A percentile compares a stretch with the other conserved stretches of the same genome.
These are phyloP conservation scores for Pisolithus microcarpus DNA, from an alignment of 768 basidiomycete species.

Conservation along the genomic window DNA sequence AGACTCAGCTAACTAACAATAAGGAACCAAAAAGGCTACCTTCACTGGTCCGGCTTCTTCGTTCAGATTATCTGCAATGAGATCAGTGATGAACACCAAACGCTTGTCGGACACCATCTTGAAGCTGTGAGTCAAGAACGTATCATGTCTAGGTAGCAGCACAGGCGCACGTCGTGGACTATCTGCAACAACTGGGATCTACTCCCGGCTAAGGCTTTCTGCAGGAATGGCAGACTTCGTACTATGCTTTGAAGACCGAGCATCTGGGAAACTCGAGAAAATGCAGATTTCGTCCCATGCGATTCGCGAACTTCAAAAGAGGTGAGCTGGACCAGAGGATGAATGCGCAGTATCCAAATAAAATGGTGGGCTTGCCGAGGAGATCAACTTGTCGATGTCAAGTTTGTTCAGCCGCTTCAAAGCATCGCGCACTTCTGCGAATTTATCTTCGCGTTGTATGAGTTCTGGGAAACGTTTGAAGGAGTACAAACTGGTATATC, in stretches of 20 bases:
- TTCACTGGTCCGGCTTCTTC: slow-evolving; percentile 58
- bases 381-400: slow-evolving; percentile 85
- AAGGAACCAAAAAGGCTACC: slow-evolving; percentile 30
- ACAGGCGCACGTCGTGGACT: slow-evolving; percentile 46
- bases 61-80: slow-evolving; percentile 61
- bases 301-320: slow-evolving; percentile 52
- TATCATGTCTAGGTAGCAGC: not conserved
- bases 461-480: slow-evolving; percentile 45
- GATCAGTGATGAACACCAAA: slow-evolving; percentile 51
- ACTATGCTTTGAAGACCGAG: slow-evolving; percentile 72
- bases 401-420: slow-evolving; percentile 67
- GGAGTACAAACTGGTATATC: not conserved
- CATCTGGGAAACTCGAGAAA: slow-evolving; percentile 68
- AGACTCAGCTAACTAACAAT: not conserved
- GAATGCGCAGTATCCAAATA: not conserved
- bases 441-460: slow-evolving; percentile 67
- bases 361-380: slow-evolving; percentile 37
- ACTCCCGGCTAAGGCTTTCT: slow-evolving; percentile 52
- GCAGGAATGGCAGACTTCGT: slow-evolving; percentile 55
- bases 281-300: slow-evolving; percentile 55
- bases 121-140: not conserved
- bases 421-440: slow-evolving; percentile 58
- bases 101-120: slow-evolving; percentile 75
- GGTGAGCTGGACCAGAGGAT: slow-evolving; percentile 45
- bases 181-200: slow-evolving; percentile 55